A percentile compares a stretch with the other conserved stretches of the same genome.
phyloP scores from a whole-genome alignment of 2,329 filamentous ascomycete genomes.

The Intubia oerlemansii region DNA sequence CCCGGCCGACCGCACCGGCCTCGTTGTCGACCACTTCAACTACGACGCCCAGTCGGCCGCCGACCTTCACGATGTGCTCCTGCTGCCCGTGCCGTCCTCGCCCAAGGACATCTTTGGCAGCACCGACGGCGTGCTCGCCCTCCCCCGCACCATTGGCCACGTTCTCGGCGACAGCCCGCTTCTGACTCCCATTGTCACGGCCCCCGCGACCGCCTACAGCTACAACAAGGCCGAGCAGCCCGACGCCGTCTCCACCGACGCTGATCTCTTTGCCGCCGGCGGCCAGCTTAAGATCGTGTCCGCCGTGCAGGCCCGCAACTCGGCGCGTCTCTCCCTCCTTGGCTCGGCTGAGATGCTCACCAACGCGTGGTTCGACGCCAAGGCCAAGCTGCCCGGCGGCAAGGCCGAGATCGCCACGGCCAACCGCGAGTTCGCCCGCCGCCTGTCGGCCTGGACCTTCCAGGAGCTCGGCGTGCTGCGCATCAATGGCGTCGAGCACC shows the following conservation, averaged over 20 bases:
- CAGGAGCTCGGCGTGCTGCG: slow-evolving; percentile 79
- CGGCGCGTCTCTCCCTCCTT: slow-evolving; percentile 67
- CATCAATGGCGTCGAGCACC: slow-evolving; percentile 67
- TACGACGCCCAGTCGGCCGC: slow-evolving; percentile 58
- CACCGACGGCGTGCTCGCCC: slow-evolving; percentile 41
- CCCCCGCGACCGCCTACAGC: slow-evolving; percentile 69
- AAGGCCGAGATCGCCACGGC: slow-evolving; percentile 34
- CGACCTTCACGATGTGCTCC: slow-evolving; percentile 74
- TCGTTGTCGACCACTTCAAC: slow-evolving; percentile 91
- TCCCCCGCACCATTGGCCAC: slow-evolving; percentile 66
- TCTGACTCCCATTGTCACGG: slow-evolving; percentile 62
- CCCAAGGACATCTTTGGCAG: slow-evolving; percentile 56
- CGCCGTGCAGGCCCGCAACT: slow-evolving; percentile 77
- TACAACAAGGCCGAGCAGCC: slow-evolving; percentile 83
- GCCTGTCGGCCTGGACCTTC: slow-evolving; percentile 87
- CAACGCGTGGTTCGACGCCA: slow-evolving; percentile 72
- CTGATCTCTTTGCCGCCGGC: slow-evolving; percentile 57
- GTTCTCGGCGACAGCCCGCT: slow-evolving; percentile 58
- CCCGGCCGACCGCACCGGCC: slow-evolving; percentile 63
- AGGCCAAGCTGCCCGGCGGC: slow-evolving; percentile 39
- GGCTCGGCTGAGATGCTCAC: slow-evolving; percentile 74
- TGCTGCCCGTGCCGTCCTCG: slow-evolving; percentile 51
- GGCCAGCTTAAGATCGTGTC: slow-evolving; percentile 71
- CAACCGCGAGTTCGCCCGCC: slow-evolving; percentile 72
- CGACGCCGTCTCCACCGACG: slow-evolving; percentile 47